These are phyloP conservation scores for Solanum chacoense DNA, from an alignment of 305 asterid genomes.

Conservation along the genomic window DNA sequence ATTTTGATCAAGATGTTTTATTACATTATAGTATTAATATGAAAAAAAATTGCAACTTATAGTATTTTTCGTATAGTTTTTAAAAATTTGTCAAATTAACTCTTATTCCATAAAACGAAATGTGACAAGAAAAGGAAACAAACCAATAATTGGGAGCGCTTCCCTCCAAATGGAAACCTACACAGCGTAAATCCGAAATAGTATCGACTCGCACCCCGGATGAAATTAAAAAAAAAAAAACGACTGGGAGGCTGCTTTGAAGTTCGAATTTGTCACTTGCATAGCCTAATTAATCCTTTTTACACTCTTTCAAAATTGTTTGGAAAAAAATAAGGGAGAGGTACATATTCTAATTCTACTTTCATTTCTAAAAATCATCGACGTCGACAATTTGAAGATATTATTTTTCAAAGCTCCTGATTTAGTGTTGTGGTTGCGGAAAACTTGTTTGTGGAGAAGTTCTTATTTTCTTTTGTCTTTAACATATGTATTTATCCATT, in stretches of 20 bases:
- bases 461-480: neutral
- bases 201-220: neutral
- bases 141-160: neutral
- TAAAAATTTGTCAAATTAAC: neutral
- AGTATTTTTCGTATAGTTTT: neutral
- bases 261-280: neutral
- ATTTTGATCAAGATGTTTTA: neutral
- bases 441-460: neutral
- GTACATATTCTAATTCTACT: neutral
- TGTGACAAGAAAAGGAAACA: neutral
- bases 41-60: too few relatives aligned
- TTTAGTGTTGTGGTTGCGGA: neutral
- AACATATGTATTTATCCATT: neutral
- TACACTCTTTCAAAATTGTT: neutral
- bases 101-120: neutral
- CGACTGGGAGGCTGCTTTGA: neutral
- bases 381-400: neutral
- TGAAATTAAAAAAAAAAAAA: neutral
- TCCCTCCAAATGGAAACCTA: neutral
- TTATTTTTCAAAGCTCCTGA: neutral
- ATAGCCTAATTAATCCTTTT: neutral
- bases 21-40: neutral
- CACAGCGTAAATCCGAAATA: neutral
- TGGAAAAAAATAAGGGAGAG: neutral
- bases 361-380: neutral